Conservation (phyloP, 208 protist genomes). For the Naegleria lovaniensis region DNA sequence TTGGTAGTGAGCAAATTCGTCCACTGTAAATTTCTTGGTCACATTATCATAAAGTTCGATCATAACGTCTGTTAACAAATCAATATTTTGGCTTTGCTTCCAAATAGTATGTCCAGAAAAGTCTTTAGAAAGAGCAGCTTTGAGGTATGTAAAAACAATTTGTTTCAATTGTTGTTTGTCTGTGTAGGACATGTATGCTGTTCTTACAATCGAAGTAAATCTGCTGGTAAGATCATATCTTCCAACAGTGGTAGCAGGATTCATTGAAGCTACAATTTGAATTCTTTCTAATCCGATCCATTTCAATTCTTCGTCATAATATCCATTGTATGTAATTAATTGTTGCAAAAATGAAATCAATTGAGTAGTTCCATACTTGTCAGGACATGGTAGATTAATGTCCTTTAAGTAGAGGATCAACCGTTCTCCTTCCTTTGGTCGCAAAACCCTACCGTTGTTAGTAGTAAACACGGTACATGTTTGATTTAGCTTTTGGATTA, state of each 20-base stretch:
- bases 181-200: constrained; percentile 84
- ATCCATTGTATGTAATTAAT: constrained; percentile 88
- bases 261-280: constrained; percentile 91
- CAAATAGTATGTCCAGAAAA: not conserved
- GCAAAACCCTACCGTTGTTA: constrained; percentile 81
- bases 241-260: constrained; percentile 84
- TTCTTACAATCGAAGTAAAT: constrained; percentile 89
- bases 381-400: constrained; percentile 92
- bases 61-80: constrained; percentile 81
- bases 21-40: constrained; percentile 73
- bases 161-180: constrained; percentile 76
- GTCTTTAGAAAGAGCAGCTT: not conserved
- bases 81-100: constrained; percentile 19
- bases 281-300: constrained; percentile 89
- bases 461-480: constrained; percentile 80
- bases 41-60: constrained; percentile 85
- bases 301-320: constrained; percentile 88
- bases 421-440: constrained; percentile 85
- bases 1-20: constrained; percentile 91
- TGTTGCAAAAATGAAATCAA: constrained; percentile 93
- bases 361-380: constrained; percentile 94
- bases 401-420: constrained; percentile 92
- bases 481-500: constrained; percentile 92
- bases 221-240: constrained; percentile 81
- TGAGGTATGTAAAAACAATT: constrained; percentile 45